phyloP scores from a whole-genome alignment of 2,329 filamentous ascomycete species.

The Teratosphaeriaceae sp. region DNA sequence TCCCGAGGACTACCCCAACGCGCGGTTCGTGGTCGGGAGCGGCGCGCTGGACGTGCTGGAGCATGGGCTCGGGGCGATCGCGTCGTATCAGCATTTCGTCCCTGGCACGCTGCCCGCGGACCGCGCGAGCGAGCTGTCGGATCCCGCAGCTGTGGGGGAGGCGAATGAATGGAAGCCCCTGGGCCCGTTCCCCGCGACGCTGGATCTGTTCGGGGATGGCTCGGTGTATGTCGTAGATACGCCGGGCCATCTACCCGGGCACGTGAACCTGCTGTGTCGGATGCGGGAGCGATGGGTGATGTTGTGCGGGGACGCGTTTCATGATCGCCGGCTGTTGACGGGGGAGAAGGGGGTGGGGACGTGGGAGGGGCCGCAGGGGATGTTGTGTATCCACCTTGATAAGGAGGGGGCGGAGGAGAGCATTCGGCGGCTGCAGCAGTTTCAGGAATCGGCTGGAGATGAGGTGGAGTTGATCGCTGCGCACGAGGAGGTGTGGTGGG shows the following conservation, averaged over 20 bases:
- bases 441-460: conserved; percentile 26
- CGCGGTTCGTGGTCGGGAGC: conserved; percentile 46
- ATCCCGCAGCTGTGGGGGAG: conserved; percentile 12
- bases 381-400: conserved; percentile 47
- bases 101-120: conserved; percentile 35
- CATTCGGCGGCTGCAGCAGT: conserved; percentile 35
- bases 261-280: conserved; percentile 45
- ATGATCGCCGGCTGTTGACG: conserved; percentile 45
- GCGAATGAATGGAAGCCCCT: conserved; percentile 36
- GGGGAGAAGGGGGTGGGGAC: conserved; percentile 48
- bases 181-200: conserved; percentile 36
- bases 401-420: conserved; percentile 39
- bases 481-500: conserved; percentile 45
- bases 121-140: conserved; percentile 40
- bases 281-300: conserved; percentile 39
- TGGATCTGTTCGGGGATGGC: conserved; percentile 45
- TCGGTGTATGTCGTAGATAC: conserved; percentile 43
- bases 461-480: conserved; percentile 46
- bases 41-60: conserved; percentile 39
- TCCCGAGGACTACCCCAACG: conserved; percentile 43
- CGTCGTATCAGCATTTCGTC: conserved; percentile 38
- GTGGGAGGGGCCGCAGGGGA: conserved; percentile 42
- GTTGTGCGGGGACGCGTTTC: conserved; percentile 49
- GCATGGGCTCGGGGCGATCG: conserved; percentile 21
- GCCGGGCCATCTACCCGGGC: conserved; percentile 47